phyloP scores from a whole-genome alignment of 2,329 filamentous ascomycete species.

The Talaromyces islandicus region DNA sequence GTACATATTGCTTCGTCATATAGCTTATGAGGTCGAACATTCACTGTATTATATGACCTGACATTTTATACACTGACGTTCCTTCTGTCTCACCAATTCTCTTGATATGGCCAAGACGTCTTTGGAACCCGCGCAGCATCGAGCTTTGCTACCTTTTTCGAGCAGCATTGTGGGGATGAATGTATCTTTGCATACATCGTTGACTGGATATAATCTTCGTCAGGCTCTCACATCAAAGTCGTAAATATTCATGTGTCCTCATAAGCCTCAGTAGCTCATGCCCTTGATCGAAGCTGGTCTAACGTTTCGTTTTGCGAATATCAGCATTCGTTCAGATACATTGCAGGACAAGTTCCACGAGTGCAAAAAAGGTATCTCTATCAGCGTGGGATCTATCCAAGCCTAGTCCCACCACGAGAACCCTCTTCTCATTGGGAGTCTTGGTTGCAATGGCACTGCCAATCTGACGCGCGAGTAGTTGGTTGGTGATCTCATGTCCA shows the following conservation, averaged over 20 bases:
- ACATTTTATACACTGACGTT: neutral
- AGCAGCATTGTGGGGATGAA: neutral
- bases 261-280: neutral
- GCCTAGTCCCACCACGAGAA: conserved; percentile 55
- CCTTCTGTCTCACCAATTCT: neutral
- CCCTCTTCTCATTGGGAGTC: conserved; percentile 56
- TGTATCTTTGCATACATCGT: neutral
- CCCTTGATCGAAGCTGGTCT: neutral
- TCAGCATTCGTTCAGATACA: conserved; percentile 26
- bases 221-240: neutral
- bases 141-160: neutral
- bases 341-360: conserved; percentile 38
- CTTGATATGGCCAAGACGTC: neutral
- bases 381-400: conserved; percentile 41
- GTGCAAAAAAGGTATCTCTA: conserved; percentile 37
- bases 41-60: no score
- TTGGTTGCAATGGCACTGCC: conserved; percentile 71
- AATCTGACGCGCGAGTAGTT: conserved; percentile 84
- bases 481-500: conserved; percentile 74
- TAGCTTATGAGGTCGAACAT: no score
- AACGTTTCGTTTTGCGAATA: neutral
- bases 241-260: neutral
- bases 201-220: neutral
- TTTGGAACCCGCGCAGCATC: neutral
- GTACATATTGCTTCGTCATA: neutral